These are phyloP conservation scores for Pelargonium nanum DNA, from an alignment of 345 rosid genomes.

Conservation along the genomic window DNA sequence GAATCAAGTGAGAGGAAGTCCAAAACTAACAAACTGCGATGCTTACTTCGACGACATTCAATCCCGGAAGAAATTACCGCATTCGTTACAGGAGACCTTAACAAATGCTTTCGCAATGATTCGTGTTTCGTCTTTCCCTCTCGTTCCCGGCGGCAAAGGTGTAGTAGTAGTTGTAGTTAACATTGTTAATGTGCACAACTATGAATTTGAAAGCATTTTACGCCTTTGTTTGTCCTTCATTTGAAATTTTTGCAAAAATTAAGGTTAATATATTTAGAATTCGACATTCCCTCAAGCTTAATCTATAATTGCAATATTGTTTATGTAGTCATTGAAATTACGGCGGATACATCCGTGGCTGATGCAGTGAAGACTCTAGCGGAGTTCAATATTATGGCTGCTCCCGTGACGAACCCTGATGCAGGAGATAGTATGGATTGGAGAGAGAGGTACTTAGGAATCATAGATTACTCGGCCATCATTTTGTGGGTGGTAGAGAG, in stretches of 20 bases:
- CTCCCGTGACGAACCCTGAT: conserved; percentile 60
- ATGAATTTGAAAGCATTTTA: background rate
- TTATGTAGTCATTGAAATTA: conserved; percentile 62
- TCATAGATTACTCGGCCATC: conserved; percentile 66
- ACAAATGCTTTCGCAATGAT: conserved; percentile 63
- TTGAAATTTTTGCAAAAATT: background rate
- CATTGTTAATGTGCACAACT: background rate
- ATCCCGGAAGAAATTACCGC: conserved; percentile 61
- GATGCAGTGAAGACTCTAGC: conserved; percentile 70
- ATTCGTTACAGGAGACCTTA: conserved; percentile 52
- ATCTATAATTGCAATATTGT: background rate
- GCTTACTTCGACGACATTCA: conserved; percentile 64
- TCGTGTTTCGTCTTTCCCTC: conserved; percentile 75
- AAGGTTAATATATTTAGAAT: background rate
- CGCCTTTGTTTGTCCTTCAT: background rate
- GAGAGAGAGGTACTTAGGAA: conserved; percentile 67
- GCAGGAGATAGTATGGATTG: conserved; percentile 42
- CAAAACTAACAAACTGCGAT: conserved; percentile 41
- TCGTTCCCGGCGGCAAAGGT: conserved; percentile 77
- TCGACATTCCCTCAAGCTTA: background rate
- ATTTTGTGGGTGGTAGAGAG: conserved; percentile 77
- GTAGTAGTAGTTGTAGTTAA: background rate
- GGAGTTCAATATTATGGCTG: conserved; percentile 62
- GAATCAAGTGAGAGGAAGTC: conserved; percentile 14
- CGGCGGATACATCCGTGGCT: conserved; percentile 51